Evolutionary conservation across 2,329 filamentous ascomycete species (phyloP), one percentile per base, ranked within the genome.

Genomic region (Aspergillus sp.): DNA sequence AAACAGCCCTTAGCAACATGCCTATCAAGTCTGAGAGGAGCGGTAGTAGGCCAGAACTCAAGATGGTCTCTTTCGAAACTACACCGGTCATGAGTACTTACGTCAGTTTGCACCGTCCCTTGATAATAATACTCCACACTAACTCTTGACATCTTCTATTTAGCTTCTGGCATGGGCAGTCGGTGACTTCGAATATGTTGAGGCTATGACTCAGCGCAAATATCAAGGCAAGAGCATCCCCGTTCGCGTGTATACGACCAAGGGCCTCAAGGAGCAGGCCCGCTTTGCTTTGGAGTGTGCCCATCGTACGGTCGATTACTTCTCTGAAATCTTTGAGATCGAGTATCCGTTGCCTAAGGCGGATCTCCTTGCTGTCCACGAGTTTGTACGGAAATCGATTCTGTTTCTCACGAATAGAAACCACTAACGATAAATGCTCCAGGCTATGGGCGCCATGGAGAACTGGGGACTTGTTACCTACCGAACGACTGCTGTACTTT

Each of bases 391-490:
- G 81, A 6, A 25, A 30, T 2, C n/a, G 17, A 23, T 28, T 28
- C 25, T 10, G 8, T 17, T 30, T 6, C 13, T 17, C 5, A 10
- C 8, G 32, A 39, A 48, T 53, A 21, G 23, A 32, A 45, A 4
- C 48, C 12, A 25, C 23, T 28, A 8, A 36, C 30, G n/a, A n/a
- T 15, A 19, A 21, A 9, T 21, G 5, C 15, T 48, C 39, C 58
- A 79, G 76, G 75, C 79, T 9, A 78, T 78, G 74, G 90, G 91
- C 49, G 92, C 92, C 67, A 96, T 96, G 91, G 93, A 97, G 81
- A 96, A 96, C 75, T 97, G 93, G 93, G 93, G 93, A 67, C 84
- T 99, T 57, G 92, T 99, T 60, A 98, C 95, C 32, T 99, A 98
- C 80, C 87, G 92, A 66, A 96, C 94, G 10, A 98, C 94, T 10